Base-by-base conservation (phyloP, 1,284 basidiomycete genomes). In the Moesziomyces sp. region DNA sequence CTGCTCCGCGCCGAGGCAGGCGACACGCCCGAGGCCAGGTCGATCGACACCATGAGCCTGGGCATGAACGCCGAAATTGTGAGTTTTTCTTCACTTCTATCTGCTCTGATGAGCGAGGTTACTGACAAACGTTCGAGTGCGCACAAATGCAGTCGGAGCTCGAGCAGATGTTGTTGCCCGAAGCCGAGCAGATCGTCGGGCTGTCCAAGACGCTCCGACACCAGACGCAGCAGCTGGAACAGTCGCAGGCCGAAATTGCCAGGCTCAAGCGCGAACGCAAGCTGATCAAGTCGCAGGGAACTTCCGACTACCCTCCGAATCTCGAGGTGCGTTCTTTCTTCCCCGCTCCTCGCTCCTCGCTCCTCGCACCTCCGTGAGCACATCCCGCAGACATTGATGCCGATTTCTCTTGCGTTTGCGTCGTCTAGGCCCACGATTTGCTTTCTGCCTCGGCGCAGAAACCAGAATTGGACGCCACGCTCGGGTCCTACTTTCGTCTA, bases 151-250 rank as follows among this genome's bases (percentile, higher is more conserved):
- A 30, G 30, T 30, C 38, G 26, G 65, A 72, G 48, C 34, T 76
- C 19, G 74, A 76, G 52, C 45, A 55, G 19, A 52, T 62, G 48
- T 61, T 76, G 9, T 56, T 76, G 1, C 74, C 74, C 3, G 74
- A 76, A 54, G 74, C 69, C 44, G 74, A 76, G 53, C 69, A 76
- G 49, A 63, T 65, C 19, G 61, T 72, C 50, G 64, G 72, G 16
- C 61, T 76, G 0, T 56, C 43, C 28, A 55, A 67, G 19, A 72
- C 69, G 0, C 60, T 67, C 19, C 21, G 52, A 2, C 54, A 70
- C 42, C 74, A 76, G 50, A 44, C 49, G 3, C 23, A 51, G 8
- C 55, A 59, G 30, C 57, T 74, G 24, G 62, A 55, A 34, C 38
- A 43, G 13, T 28, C 58, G 2, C 34, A 42, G 7, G 35, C 58